phyloP scores from a whole-genome alignment of 164 flowering plant species.

The Akebia trifoliata region DNA sequence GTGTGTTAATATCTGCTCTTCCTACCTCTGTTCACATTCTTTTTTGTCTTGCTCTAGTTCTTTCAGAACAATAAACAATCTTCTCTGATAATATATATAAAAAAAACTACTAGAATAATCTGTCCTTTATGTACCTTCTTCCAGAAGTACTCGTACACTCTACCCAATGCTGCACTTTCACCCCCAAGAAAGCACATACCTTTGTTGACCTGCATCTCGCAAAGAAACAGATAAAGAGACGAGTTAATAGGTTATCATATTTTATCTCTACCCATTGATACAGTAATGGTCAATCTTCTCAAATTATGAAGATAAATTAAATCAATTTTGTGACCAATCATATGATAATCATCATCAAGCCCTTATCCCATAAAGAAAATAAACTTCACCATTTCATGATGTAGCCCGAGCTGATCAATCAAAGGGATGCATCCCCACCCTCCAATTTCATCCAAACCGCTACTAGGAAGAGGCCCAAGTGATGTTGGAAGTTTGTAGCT shows the following conservation, averaged over 20 bases:
- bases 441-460: slow-evolving; percentile 19
- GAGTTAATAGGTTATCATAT: neutral
- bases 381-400: slow-evolving; percentile 51
- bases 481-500: slow-evolving; percentile 57
- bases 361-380: neutral
- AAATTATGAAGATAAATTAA: neutral
- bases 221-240: slow-evolving; percentile 4
- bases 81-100: neutral
- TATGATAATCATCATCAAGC: neutral
- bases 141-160: slow-evolving; percentile 88
- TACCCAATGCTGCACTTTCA: slow-evolving; percentile 77
- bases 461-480: slow-evolving; percentile 63
- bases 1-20: too few species aligned
- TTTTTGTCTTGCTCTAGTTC: too few species aligned
- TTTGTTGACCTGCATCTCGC: slow-evolving; percentile 41
- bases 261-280: neutral
- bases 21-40: too few species aligned
- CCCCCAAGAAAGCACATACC: slow-evolving; percentile 82
- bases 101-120: neutral
- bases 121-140: slow-evolving; percentile 47
- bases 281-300: too few species aligned
- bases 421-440: slow-evolving; percentile 87
- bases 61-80: neutral
- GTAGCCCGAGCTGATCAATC: slow-evolving; percentile 49
- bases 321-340: too few species aligned